phyloP scores from a whole-genome alignment of 345 rosid genomes.

The Euphorbia pulcherrima region DNA sequence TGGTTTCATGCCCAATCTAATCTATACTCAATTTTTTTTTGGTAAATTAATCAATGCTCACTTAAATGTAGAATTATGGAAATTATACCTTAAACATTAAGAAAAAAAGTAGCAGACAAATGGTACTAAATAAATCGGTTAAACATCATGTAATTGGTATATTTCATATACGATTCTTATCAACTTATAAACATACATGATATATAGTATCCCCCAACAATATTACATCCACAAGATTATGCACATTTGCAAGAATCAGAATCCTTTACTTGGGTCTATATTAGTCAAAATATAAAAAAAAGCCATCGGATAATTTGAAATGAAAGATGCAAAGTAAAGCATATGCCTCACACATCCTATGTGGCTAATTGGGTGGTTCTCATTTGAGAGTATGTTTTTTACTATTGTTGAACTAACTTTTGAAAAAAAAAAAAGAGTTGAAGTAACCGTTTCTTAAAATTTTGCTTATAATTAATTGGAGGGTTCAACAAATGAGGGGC shows the following conservation, averaged over 20 bases:
- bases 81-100: background rate
- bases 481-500: no score
- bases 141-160: slow-evolving; percentile 11
- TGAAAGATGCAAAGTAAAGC: slow-evolving; percentile 28
- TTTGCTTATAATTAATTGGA: no score
- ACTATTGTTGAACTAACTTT: no score
- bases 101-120: slow-evolving; percentile 6
- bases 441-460: no score
- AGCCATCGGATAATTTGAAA: background rate
- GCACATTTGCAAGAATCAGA: slow-evolving; percentile 24
- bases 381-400: no score
- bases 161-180: background rate
- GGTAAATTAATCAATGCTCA: no score
- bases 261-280: slow-evolving; percentile 8
- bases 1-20: no score
- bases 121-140: slow-evolving; percentile 18
- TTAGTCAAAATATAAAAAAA: no score
- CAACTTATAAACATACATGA: background rate
- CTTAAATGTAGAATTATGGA: no score
- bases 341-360: slow-evolving; percentile 25
- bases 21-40: no score
- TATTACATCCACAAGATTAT: slow-evolving; percentile 11
- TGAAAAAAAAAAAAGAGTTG: no score
- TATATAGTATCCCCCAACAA: slow-evolving; percentile 5
- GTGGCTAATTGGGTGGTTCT: slow-evolving; percentile 19